Percentiles rank a stretch among this genome's conserved stretches.
Conservation (phyloP, 2,329 filamentous ascomycete species). For the Trichoderma koningiopsis region DNA sequence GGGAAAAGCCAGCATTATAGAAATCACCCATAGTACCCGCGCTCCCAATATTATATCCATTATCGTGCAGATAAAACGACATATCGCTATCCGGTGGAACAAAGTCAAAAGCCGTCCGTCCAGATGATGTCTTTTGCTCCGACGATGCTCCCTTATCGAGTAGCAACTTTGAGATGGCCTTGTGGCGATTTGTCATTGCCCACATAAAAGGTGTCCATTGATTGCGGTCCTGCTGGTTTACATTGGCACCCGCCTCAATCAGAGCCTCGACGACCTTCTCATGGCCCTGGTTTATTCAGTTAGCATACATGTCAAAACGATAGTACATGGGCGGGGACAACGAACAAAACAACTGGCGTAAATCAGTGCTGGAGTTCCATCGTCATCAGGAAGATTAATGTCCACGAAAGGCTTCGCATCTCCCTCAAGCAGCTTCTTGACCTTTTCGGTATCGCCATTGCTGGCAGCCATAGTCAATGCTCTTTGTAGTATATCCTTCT, state of each 20-base stretch:
- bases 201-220: slow-evolving; percentile 99
- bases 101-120: slow-evolving; percentile 93
- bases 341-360: slow-evolving; percentile 96
- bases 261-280: slow-evolving; percentile 83
- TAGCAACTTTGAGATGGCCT: slow-evolving; percentile 88
- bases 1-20: slow-evolving; percentile 87
- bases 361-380: slow-evolving; percentile 93
- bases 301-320: background rate
- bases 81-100: slow-evolving; percentile 94
- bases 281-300: slow-evolving; percentile 65
- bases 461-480: slow-evolving; percentile 92
- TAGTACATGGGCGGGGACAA: slow-evolving; percentile 19
- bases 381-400: slow-evolving; percentile 85
- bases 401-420: slow-evolving; percentile 76
- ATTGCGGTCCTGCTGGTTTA: slow-evolving; percentile 93
- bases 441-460: slow-evolving; percentile 86
- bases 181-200: slow-evolving; percentile 99
- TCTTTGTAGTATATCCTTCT: slow-evolving; percentile 80
- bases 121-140: slow-evolving; percentile 91
- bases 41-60: slow-evolving; percentile 85
- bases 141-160: slow-evolving; percentile 94
- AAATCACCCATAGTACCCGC: slow-evolving; percentile 85
- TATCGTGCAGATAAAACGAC: slow-evolving; percentile 91
- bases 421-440: slow-evolving; percentile 74
- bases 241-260: slow-evolving; percentile 80